Percentiles rank a stretch among this genome's conserved stretches.
These are phyloP conservation scores for Nicotiana tabacum DNA, from an alignment of 257 asterid genomes.

Conservation along the genomic window DNA sequence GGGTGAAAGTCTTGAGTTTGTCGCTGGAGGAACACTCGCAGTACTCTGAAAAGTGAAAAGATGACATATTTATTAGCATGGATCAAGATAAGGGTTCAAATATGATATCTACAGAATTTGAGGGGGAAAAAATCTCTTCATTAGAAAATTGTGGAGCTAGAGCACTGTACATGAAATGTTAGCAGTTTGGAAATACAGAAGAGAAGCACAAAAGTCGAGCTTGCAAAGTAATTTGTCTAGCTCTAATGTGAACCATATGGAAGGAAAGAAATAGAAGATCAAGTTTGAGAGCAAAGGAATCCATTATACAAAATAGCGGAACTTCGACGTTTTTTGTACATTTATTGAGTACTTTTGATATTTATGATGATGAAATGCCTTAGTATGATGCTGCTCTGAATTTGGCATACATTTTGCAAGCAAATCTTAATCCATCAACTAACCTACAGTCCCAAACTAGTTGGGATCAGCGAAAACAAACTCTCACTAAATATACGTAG, in stretches of 20 bases:
- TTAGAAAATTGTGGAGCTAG: neutral
- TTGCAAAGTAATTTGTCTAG: neutral
- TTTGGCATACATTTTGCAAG: neutral
- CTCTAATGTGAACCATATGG: neutral
- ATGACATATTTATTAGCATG: neutral
- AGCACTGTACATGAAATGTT: neutral
- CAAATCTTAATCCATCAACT: neutral
- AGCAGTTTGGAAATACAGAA: neutral
- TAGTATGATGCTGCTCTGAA: neutral
- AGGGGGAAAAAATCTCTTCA: neutral
- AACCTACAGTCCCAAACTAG: neutral
- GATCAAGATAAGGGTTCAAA: neutral
- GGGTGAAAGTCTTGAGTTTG: slow-evolving; percentile 88
- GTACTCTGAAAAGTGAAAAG: slow-evolving; percentile 40
- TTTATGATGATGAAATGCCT: neutral
- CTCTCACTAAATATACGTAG: neutral
- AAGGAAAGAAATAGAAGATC: neutral
- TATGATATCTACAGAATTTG: neutral
- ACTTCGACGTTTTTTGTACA: neutral
- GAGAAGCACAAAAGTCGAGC: neutral
- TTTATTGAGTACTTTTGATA: neutral
- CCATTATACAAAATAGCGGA: neutral
- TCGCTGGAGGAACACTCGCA: slow-evolving; percentile 72
- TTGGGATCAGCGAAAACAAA: neutral
- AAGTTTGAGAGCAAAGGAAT: neutral